Percentiles rank a stretch among this genome's conserved stretches.
These are phyloP conservation scores for Panaeolus papilionaceus DNA, from an alignment of 768 basidiomycete genomes.

Conservation along the genomic window DNA sequence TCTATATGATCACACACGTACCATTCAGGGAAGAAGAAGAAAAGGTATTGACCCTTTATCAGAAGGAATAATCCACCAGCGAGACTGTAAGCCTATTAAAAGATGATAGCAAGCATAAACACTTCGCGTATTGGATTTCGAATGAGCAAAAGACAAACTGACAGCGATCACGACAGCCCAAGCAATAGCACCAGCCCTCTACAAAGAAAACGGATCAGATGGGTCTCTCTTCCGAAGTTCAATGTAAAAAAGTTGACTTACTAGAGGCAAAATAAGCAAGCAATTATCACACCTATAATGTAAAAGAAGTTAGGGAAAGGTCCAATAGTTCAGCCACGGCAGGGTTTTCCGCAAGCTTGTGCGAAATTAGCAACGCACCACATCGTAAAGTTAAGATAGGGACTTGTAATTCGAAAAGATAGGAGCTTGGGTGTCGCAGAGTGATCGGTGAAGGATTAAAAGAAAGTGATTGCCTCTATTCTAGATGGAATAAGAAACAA, in stretches of 20 bases:
- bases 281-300: constrained; percentile 78
- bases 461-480: constrained; percentile 13
- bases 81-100: constrained; percentile 64
- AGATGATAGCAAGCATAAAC: constrained; percentile 20
- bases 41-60: constrained; percentile 64
- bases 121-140: constrained; percentile 19
- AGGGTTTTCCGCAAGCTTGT: constrained; percentile 19
- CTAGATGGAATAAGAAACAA: neutral
- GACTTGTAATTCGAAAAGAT: constrained; percentile 18
- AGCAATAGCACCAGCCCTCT: constrained; percentile 77
- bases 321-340: constrained; percentile 17
- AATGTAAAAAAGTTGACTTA: constrained; percentile 40
- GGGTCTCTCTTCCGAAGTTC: constrained; percentile 21
- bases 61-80: constrained; percentile 71
- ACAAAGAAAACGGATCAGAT: constrained; percentile 37
- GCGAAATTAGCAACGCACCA: constrained; percentile 29
- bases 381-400: constrained; percentile 29
- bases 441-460: constrained; percentile 19
- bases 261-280: constrained; percentile 74
- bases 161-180: constrained; percentile 71
- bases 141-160: constrained; percentile 32
- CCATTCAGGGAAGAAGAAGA: constrained; percentile 74
- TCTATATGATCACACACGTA: constrained; percentile 29
- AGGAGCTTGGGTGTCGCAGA: constrained; percentile 30
- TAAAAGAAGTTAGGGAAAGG: constrained; percentile 26